Conservation (phyloP, 208 protist genomes). For the Acanthamoeba sp. region DNA sequence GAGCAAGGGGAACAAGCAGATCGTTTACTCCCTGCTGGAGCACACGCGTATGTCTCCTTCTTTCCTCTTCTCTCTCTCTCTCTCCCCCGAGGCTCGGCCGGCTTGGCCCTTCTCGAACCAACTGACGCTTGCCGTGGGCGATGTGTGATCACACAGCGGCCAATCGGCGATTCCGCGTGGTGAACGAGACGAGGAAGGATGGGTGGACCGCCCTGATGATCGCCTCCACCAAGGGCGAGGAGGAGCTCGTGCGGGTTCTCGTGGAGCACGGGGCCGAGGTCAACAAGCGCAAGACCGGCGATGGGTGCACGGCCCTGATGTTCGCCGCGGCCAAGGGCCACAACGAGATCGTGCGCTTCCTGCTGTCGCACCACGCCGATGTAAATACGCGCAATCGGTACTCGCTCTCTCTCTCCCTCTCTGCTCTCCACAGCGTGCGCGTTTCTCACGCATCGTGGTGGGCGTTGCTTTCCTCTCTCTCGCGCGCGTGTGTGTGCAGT, state of each 20-base stretch:
- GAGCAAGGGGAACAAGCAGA: slow-evolving; percentile 38
- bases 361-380: slow-evolving; percentile 56
- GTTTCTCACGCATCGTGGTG: not conserved
- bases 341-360: slow-evolving; percentile 53
- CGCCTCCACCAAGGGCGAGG: slow-evolving; percentile 40
- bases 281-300: slow-evolving; percentile 43
- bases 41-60: not conserved
- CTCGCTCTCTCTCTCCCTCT: not conserved
- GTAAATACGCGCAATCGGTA: slow-evolving; percentile 56
- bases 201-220: slow-evolving; percentile 66
- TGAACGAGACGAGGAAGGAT: slow-evolving; percentile 46
- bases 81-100: not conserved
- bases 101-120: not conserved
- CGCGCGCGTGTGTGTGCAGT: not conserved
- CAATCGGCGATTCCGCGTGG: not conserved
- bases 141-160: not conserved
- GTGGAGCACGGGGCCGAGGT: slow-evolving; percentile 60
- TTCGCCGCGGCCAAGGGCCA: slow-evolving; percentile 51
- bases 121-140: not conserved
- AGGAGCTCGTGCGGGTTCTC: slow-evolving; percentile 33
- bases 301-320: slow-evolving; percentile 49
- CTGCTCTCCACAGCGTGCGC: not conserved
- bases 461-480: not conserved
- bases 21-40: not conserved
- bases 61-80: not conserved